Evolutionary conservation across 1,139 yeast genomes (phyloP).

Genomic region (Kurtzmaniella quercitrusa): DNA sequence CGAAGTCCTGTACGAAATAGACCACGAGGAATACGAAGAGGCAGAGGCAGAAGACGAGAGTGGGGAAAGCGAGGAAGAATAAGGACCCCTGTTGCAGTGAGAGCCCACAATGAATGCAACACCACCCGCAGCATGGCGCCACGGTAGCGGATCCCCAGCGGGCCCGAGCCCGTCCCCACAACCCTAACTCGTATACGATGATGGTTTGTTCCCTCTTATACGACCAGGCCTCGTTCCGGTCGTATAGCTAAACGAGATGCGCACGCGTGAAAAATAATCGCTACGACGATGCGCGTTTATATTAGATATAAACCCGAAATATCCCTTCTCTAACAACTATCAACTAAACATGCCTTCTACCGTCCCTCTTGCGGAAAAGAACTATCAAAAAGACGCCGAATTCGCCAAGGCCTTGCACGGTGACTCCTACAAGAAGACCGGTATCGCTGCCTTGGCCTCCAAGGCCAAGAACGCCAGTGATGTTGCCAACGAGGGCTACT

Average conservation of each 20-base stretch:
- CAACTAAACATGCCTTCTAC: conserved; percentile 3
- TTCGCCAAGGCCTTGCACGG: conserved; percentile 90
- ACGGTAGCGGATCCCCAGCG: too few relatives aligned
- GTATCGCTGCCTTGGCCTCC: conserved; percentile 69
- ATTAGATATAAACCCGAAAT: neutral
- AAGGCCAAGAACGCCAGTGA: conserved; percentile 77
- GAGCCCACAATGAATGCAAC: too few relatives aligned
- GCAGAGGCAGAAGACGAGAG: conserved; percentile 11
- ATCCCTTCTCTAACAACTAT: too few relatives aligned
- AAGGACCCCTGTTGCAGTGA: too few relatives aligned
- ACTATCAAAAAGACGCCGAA: conserved; percentile 48
- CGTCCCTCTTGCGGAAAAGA: conserved; percentile 26
- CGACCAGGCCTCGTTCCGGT: neutral
- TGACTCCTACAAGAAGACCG: conserved; percentile 59
- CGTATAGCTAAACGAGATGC: conserved; percentile 1
- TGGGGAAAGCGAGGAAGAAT: neutral
- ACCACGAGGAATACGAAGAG: conserved; percentile 4
- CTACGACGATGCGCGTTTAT: conserved; percentile 4
- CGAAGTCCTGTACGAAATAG: conserved; percentile 36
- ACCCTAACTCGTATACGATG: neutral
- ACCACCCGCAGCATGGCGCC: too few relatives aligned
- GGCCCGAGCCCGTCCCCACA: too few relatives aligned
- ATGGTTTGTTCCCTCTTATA: neutral
- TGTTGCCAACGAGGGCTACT: conserved; percentile 84
- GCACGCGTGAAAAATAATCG: neutral